Base-by-base conservation (phyloP, 257 asterid genomes). In the Solanum virginianum region DNA sequence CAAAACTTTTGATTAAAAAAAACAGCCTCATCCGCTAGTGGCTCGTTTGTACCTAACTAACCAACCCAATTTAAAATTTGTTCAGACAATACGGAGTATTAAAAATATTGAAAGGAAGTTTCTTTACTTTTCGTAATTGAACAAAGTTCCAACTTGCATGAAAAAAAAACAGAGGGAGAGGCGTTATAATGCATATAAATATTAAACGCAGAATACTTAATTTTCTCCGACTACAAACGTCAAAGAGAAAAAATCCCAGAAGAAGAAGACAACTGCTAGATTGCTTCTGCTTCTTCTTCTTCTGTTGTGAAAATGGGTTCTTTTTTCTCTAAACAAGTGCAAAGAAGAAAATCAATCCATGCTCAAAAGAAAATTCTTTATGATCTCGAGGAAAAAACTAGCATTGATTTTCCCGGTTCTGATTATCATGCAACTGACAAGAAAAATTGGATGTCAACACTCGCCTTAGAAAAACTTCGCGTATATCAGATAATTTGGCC, bases 401-500 rank as follows among this genome's bases (percentile, higher is more conserved):
- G 94, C 53, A 66, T 41, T 24, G 90, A 89, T 6, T 96, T 86
- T 51, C 98, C 98, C 0, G 93, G 99, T 62, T 87, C 88, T 81
- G 98, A 95, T 71, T 90, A 93, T 89, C 85, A 20, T 71, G 90
- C 95, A 2, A 47, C 88, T 16, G 96, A 96, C 47, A 87, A 93
- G 4, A 89, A 89, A 86, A 95, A 90, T 89, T 97, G 99, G 99
- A 94, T 95, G 97, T 81, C 88, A 70, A 83, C 80, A 39, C 93
- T 95, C 7, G 80, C 84, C 20, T 94, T 92, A 0, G 95, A 89
- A 1, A 92, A 83, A 2, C 53, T 92, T 80, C 86, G 88, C 7
- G 65, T 97, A 16, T 81, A 97, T 84, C 91, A 93, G 82, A 97
- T 97, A 20, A 95, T 94, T 1, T 97, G 98, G 98, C 98, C 98